Evolutionary conservation across 2,329 filamentous ascomycete species (phyloP).

Genomic region (Colletotrichum sp.): DNA sequence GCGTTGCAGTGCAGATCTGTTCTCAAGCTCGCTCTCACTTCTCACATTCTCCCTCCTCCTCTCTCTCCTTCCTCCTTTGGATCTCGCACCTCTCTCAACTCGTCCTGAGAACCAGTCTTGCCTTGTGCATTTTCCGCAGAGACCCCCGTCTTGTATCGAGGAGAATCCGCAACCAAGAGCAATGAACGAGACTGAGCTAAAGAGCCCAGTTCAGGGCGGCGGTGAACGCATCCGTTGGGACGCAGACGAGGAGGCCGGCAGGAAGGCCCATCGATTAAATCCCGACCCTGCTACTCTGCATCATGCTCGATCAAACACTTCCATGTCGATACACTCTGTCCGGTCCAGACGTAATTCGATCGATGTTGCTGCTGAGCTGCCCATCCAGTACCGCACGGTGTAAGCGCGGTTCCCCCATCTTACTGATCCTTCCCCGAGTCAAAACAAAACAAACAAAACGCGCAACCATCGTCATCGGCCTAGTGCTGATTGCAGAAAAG

Average conservation of each 20-base stretch:
- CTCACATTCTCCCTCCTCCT: background rate
- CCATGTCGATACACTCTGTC: conserved; percentile 46
- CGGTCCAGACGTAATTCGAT: conserved; percentile 40
- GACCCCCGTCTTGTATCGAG: background rate
- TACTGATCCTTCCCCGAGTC: background rate
- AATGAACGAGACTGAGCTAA: conserved; percentile 31
- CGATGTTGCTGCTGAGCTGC: conserved; percentile 47
- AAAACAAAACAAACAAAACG: background rate
- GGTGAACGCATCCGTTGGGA: conserved; percentile 40
- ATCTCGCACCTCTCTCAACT: background rate
- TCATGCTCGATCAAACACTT: conserved; percentile 35
- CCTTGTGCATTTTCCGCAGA: background rate
- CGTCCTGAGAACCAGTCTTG: background rate
- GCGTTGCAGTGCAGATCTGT: background rate
- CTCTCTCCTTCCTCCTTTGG: background rate
- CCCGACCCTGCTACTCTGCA: conserved; percentile 23
- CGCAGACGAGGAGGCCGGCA: conserved; percentile 37
- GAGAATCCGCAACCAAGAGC: background rate
- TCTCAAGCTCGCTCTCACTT: conserved; percentile 4
- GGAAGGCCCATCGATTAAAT: conserved; percentile 9
- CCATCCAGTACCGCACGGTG: conserved; percentile 61
- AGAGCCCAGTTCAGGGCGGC: conserved; percentile 19
- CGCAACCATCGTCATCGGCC: background rate
- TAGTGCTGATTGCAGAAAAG: conserved; percentile 1
- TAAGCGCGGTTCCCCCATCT: conserved; percentile 35